Evolutionary conservation across 2,329 filamentous ascomycete genomes (phyloP).

Genomic region (Dactylella cylindrospora): DNA sequence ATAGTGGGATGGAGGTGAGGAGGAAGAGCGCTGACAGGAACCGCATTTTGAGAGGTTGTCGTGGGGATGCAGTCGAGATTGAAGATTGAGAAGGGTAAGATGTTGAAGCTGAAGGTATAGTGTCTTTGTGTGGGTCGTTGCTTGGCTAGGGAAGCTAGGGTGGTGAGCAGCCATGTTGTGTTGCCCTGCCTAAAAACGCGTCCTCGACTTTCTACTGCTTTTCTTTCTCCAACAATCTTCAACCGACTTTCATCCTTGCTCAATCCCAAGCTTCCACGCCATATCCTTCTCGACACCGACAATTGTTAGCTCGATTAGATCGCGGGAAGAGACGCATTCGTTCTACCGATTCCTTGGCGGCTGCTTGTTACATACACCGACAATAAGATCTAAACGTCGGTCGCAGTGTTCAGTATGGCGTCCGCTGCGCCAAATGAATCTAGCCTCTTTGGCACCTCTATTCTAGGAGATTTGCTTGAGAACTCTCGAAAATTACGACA

Average conservation of each 20-base stretch:
- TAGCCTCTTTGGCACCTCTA: constrained; percentile 29
- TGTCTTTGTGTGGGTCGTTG: background rate
- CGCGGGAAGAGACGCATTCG: background rate
- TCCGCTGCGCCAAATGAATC: constrained; percentile 30
- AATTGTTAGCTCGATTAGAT: constrained; percentile 3
- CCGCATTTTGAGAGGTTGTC: constrained; percentile 31
- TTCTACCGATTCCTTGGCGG: too few species aligned
- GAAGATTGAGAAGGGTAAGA: background rate
- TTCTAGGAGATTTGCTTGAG: constrained; percentile 48
- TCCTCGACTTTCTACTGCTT: constrained; percentile 18
- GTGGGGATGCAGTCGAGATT: too few species aligned
- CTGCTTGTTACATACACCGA: too few species aligned
- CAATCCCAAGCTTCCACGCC: background rate
- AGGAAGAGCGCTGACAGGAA: constrained; percentile 19
- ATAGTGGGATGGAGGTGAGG: constrained; percentile 17
- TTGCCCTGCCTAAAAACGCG: constrained; percentile 42
- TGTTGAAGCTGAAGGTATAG: too few species aligned
- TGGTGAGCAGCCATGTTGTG: constrained; percentile 25
- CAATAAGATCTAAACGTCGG: too few species aligned
- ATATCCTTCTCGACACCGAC: background rate
- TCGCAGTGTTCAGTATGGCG: constrained; percentile 27
- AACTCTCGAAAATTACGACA: constrained; percentile 49
- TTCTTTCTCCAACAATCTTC: background rate
- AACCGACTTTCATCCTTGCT: background rate
- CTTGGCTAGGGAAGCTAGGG: background rate